Base-by-base conservation (phyloP, 2,329 filamentous ascomycete genomes). In the Fusarium floridanum region DNA sequence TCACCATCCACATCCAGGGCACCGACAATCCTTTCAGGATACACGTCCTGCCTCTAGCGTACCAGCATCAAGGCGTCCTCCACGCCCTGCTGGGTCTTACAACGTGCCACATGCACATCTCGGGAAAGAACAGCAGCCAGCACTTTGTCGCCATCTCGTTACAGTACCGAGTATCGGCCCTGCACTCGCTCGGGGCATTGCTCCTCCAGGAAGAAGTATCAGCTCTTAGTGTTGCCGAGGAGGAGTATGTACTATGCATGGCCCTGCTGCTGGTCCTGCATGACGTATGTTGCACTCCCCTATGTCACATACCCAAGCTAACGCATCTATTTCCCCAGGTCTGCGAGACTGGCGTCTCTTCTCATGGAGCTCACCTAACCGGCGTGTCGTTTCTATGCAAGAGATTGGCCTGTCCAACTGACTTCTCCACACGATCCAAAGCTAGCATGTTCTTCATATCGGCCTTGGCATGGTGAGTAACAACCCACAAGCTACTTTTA, bases 331-430 rank as follows among this genome's bases (percentile, higher is more conserved):
- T 5, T 12, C 0, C 2, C 5, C 37, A 81, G 79, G 74, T 81
- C 0, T 81, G 74, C 17, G 76, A 80, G 37, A 73, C 76, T 11
- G 77, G 77, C 5, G 67, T 81, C 3, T 80, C 78, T 2, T 73
- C 71, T 0, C 75, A 80, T 55, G 80, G 78, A 5, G 76, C 74
- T 22, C 79, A 81, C 59, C 45, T 81, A 4, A 78, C 72, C 1
- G 80, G 79, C 2, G 72, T 80, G 2, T 73, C 78, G 1, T 81
- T 80, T 20, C 73, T 81, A 2, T 81, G 80, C 29, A 67, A 64
- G 2, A 73, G 75, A 36, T 66, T 81, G 22, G 76, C 77, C 3
- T 63, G 66, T 5, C 67, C 67, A 0, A 57, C 63, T 0, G 66
- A 68, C 12, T 66, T 66, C 10, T 64, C 69, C 2, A 65, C 34